Conservation (phyloP, 805 yeast species). For the Isabelozyma rhagii region DNA sequence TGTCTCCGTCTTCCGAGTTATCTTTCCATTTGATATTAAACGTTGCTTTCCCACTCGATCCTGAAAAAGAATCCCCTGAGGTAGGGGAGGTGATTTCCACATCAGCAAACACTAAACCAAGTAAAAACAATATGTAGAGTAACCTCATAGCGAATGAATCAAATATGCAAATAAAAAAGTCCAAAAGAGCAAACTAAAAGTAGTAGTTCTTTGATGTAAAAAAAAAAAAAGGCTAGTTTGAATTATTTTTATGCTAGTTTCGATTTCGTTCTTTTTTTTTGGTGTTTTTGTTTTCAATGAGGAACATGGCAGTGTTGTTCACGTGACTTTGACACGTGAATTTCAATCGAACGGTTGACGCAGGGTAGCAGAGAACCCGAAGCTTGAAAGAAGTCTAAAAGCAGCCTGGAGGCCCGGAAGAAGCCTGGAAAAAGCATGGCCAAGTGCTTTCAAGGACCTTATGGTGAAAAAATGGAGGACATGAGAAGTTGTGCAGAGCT, state of each 20-base stretch:
- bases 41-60: conserved; percentile 29
- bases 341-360: not conserved
- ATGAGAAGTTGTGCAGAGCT: no score
- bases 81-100: conserved; percentile 43
- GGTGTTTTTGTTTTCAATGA: not conserved
- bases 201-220: no score
- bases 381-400: no score
- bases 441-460: no score
- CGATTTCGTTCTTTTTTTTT: not conserved
- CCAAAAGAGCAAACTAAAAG: no score
- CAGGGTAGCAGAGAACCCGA: not conserved
- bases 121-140: not conserved
- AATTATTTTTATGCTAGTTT: not conserved
- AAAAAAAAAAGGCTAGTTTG: no score
- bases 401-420: no score
- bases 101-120: conserved; percentile 38
- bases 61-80: conserved; percentile 37
- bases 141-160: not conserved
- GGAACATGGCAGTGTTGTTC: not conserved
- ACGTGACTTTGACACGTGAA: not conserved
- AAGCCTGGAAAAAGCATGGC: no score
- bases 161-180: not conserved
- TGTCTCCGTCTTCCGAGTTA: conserved; percentile 48
- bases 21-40: conserved; percentile 47
- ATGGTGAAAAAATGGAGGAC: no score